A percentile compares a stretch with the other conserved stretches of the same genome.
Evolutionary conservation across 805 yeast genomes (phyloP).

Genomic region (Ogataea henricii): DNA sequence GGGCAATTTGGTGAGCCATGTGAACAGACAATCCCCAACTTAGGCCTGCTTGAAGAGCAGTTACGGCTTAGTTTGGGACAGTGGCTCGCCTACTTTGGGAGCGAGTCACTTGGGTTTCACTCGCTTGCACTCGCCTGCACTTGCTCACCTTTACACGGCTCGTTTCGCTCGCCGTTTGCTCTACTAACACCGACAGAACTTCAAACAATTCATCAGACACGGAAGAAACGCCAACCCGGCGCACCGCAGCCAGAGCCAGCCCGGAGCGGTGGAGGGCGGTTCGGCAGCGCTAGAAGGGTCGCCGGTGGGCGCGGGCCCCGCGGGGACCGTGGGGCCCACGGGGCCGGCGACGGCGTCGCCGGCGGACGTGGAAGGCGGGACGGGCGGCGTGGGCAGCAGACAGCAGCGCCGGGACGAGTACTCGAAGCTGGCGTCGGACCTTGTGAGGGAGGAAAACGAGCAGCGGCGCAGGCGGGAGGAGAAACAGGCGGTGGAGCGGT

Average conservation of each 20-base stretch:
- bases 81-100: too few relatives aligned
- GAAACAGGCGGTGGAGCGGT: constrained; percentile 36
- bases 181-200: constrained; percentile 32
- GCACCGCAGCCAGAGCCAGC: constrained; percentile 9
- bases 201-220: constrained; percentile 46
- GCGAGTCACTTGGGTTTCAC: too few relatives aligned
- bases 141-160: too few relatives aligned
- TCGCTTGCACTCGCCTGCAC: too few relatives aligned
- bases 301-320: background rate
- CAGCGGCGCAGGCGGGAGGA: constrained; percentile 23
- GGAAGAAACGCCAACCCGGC: constrained; percentile 33
- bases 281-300: background rate
- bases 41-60: too few relatives aligned
- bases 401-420: constrained; percentile 31
- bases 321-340: background rate
- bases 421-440: constrained; percentile 34
- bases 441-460: constrained; percentile 36
- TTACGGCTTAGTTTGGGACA: too few relatives aligned
- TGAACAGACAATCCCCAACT: too few relatives aligned
- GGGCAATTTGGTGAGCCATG: too few relatives aligned
- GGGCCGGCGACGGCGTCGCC: background rate
- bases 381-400: background rate
- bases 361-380: background rate
- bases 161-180: too few relatives aligned
- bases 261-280: constrained; percentile 8